Percentiles rank a stretch among this genome's conserved stretches.
Conservation (phyloP, 1,284 basidiomycete genomes). For the Volvariella surrecta region DNA sequence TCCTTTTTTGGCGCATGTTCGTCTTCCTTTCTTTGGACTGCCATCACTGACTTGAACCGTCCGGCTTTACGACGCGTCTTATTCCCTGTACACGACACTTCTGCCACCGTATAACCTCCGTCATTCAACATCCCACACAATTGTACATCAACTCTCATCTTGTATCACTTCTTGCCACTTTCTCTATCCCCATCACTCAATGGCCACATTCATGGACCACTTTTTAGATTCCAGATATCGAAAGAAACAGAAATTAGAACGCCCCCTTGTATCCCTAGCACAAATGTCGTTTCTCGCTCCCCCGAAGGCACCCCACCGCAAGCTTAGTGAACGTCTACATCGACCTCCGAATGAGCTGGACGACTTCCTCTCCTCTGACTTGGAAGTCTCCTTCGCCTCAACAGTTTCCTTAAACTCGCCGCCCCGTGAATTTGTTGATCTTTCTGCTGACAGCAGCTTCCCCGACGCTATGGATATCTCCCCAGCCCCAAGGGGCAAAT, state of each 20-base stretch:
- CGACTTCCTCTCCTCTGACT: conserved; percentile 60
- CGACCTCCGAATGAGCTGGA: conserved; percentile 43
- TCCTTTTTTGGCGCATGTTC: no score
- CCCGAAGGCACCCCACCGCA: conserved; percentile 41
- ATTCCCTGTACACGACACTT: no score
- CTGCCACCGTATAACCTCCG: no score
- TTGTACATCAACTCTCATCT: conserved; percentile 5
- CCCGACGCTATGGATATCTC: conserved; percentile 69
- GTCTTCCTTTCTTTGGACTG: no score
- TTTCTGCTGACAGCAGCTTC: conserved; percentile 30
- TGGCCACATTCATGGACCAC: no score
- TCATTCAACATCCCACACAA: no score
- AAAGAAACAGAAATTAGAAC: conserved; percentile 3
- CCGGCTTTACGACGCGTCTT: no score
- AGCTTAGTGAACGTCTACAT: conserved; percentile 32
- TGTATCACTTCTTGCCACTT: conserved; percentile 9
- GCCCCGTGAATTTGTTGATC: conserved; percentile 31
- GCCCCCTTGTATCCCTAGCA: background rate
- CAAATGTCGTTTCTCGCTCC: conserved; percentile 37
- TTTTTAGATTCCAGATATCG: conserved; percentile 3
- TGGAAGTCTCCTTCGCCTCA: conserved; percentile 74
- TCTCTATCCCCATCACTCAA: conserved; percentile 5
- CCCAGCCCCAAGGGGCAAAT: conserved; percentile 40
- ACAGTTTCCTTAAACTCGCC: conserved; percentile 72
- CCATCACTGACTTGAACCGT: no score